A percentile compares a stretch with the other conserved stretches of the same genome.
These are phyloP conservation scores for Paraglomus brasilianum DNA, from an alignment of 192 early-diverging fungal genomes.

Conservation along the genomic window DNA sequence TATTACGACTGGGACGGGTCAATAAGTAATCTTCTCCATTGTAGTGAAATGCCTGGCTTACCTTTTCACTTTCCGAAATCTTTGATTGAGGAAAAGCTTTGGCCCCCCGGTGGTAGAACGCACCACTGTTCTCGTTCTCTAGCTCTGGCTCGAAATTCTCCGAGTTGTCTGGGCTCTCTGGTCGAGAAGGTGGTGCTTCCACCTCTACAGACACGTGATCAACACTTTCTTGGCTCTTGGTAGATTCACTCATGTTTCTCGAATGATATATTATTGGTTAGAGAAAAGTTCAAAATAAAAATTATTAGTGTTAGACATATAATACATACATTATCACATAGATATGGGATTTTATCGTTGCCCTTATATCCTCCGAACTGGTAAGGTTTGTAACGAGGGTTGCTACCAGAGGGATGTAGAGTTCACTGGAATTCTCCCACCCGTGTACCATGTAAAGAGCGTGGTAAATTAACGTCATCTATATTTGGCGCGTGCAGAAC, in stretches of 20 bases:
- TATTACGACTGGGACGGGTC: neutral
- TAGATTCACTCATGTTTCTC: constrained; percentile 21
- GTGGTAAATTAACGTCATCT: too few species aligned
- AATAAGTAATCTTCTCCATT: neutral
- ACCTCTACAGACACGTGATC: too few species aligned
- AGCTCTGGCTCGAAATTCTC: too few species aligned
- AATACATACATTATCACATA: constrained; percentile 21
- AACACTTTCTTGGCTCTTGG: constrained; percentile 19
- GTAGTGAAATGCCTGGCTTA: neutral
- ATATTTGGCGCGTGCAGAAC: constrained; percentile 4
- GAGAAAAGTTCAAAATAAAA: constrained; percentile 20
- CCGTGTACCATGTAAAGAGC: constrained; percentile 1
- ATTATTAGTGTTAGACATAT: constrained; percentile 20
- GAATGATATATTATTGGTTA: constrained; percentile 21
- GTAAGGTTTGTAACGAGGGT: neutral
- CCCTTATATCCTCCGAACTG: constrained; percentile 12
- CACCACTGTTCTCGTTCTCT: too few species aligned
- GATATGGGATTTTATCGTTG: constrained; percentile 19
- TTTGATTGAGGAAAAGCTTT: neutral
- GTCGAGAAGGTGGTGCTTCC: constrained; percentile 1
- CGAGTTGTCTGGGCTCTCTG: neutral
- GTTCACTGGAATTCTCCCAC: neutral
- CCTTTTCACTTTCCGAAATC: constrained; percentile 10
- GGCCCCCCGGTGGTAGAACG: too few species aligned
- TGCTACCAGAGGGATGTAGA: neutral